Evolutionary conservation across 2,329 filamentous ascomycete genomes (phyloP).

Genomic region (Penicillium sp.): DNA sequence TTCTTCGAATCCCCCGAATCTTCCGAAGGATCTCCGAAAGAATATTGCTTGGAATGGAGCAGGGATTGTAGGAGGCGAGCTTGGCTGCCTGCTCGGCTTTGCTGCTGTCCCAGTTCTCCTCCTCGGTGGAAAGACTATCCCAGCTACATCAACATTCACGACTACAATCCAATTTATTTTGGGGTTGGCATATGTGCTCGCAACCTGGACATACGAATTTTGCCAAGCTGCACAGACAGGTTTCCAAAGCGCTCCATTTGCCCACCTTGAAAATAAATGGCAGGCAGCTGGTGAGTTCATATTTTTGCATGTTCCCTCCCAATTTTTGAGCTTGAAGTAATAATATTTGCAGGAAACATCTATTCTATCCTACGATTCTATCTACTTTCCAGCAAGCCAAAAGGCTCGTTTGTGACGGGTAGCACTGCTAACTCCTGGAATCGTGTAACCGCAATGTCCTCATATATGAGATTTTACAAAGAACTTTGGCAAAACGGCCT

Average conservation of each 20-base stretch:
- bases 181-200: slow-evolving; percentile 8
- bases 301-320: not conserved
- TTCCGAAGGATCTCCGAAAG: slow-evolving; percentile 17
- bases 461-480: slow-evolving; percentile 6
- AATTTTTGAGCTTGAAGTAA: not conserved
- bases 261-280: slow-evolving; percentile 31
- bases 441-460: slow-evolving; percentile 2
- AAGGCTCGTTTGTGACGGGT: slow-evolving; percentile 33
- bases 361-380: slow-evolving; percentile 25
- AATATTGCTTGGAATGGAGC: slow-evolving; percentile 24
- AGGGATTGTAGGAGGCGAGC: slow-evolving; percentile 20
- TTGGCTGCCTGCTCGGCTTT: slow-evolving; percentile 18
- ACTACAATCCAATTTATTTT: slow-evolving; percentile 16
- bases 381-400: slow-evolving; percentile 23
- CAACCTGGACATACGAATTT: slow-evolving; percentile 24
- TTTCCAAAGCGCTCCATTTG: slow-evolving; percentile 23
- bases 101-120: slow-evolving; percentile 21
- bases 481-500: slow-evolving; percentile 21
- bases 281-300: slow-evolving; percentile 23
- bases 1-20: slow-evolving; percentile 1
- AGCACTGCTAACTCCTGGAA: slow-evolving; percentile 29
- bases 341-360: slow-evolving; percentile 18
- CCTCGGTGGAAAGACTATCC: slow-evolving; percentile 15
- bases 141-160: slow-evolving; percentile 4
- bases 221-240: slow-evolving; percentile 22